Conservation (phyloP, 2,329 filamentous ascomycete genomes). For the Cladophialophora immunda region DNA sequence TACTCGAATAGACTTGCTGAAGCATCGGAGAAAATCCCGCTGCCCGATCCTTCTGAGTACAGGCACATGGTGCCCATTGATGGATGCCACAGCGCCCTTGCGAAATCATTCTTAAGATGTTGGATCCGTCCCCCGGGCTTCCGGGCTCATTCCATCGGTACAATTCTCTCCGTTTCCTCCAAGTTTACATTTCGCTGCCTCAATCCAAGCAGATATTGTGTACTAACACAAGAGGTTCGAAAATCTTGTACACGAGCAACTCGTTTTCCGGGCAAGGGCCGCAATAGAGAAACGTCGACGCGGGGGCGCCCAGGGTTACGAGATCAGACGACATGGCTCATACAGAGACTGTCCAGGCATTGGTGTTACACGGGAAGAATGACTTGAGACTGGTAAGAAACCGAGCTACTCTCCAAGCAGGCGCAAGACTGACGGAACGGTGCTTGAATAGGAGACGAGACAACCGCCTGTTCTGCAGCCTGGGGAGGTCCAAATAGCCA, state of each 20-base stretch:
- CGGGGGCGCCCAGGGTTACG: not conserved
- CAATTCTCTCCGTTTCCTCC: not conserved
- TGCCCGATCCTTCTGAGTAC: not conserved
- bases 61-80: not conserved
- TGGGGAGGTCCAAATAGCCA: conserved; percentile 69
- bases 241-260: not conserved
- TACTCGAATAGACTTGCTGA: conserved; percentile 6
- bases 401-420: not conserved
- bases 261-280: not conserved
- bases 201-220: not conserved
- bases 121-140: not conserved
- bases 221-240: not conserved
- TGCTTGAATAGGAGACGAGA: conserved; percentile 60
- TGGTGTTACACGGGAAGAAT: conserved; percentile 69
- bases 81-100: not conserved
- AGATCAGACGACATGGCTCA: conserved; percentile 26
- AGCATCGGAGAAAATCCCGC: conserved; percentile 22
- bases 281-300: not conserved
- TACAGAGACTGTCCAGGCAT: conserved; percentile 43
- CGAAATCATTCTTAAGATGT: not conserved
- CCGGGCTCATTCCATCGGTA: not conserved
- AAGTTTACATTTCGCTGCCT: not conserved
- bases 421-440: conserved; percentile 6
- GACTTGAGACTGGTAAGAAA: conserved; percentile 65
- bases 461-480: conserved; percentile 55